These are phyloP conservation scores for Aphanomyces cochlioides DNA, from an alignment of 352 stramenopile species.

Conservation along the genomic window DNA sequence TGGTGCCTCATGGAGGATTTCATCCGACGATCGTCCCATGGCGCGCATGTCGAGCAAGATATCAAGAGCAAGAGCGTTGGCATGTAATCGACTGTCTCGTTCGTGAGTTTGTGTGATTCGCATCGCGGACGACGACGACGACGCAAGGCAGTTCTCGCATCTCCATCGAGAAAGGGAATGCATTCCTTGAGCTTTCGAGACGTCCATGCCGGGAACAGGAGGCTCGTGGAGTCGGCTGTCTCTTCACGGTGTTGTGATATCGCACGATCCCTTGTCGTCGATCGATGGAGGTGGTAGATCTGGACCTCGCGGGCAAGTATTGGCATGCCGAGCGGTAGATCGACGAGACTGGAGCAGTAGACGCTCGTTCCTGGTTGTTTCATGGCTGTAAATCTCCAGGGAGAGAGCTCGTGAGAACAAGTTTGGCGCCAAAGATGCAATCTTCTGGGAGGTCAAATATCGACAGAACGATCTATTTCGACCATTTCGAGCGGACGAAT, in stretches of 20 bases:
- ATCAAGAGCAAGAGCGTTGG: background rate
- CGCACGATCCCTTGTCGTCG: no score
- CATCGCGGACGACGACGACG: background rate
- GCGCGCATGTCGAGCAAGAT: background rate
- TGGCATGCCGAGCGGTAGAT: no score
- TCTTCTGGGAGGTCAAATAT: no score
- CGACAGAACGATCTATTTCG: no score
- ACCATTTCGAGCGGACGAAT: no score
- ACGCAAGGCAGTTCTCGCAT: background rate
- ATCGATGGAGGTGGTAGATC: no score
- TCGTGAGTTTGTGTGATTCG: background rate
- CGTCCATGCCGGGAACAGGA: background rate
- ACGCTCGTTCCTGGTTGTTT: no score
- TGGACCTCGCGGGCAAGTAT: no score
- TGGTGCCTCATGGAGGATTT: slow-evolving; percentile 24
- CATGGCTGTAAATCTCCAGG: no score
- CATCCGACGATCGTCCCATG: slow-evolving; percentile 20
- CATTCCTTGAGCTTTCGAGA: background rate
- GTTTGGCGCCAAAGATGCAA: no score
- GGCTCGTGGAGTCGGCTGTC: background rate
- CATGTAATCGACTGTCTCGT: background rate
- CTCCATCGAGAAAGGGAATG: background rate
- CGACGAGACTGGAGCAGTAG: no score
- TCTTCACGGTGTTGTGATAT: background rate
- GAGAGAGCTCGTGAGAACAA: no score